Conservation (phyloP, 2,329 filamentous ascomycete species). For the Epichloe aotearoae region DNA sequence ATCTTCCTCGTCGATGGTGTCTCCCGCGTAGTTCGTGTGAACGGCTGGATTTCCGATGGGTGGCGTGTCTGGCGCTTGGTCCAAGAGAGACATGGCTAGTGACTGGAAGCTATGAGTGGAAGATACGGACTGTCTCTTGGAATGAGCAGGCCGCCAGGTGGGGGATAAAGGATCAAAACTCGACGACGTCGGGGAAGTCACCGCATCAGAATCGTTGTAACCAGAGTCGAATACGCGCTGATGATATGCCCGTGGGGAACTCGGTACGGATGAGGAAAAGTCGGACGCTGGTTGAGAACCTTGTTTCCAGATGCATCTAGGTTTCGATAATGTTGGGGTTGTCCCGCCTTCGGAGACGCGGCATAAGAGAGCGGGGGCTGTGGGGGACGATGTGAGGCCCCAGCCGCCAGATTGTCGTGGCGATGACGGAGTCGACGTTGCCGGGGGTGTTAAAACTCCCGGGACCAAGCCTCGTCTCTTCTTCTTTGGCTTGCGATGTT, state of each 20-base stretch:
- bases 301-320: constrained; percentile 39
- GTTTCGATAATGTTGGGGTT: constrained; percentile 32
- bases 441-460: constrained; percentile 46
- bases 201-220: constrained; percentile 44
- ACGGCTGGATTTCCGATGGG: constrained; percentile 8
- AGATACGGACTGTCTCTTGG: constrained; percentile 42
- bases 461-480: constrained; percentile 53
- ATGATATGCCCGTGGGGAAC: constrained; percentile 65
- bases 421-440: constrained; percentile 21
- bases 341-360: constrained; percentile 32
- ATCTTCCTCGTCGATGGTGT: constrained; percentile 25
- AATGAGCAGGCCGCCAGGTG: constrained; percentile 36
- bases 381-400: constrained; percentile 25
- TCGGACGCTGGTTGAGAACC: constrained; percentile 43
- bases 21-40: constrained; percentile 13
- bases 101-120: constrained; percentile 38
- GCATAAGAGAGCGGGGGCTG: constrained; percentile 26
- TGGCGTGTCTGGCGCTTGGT: constrained; percentile 17
- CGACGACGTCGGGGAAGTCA: constrained; percentile 75
- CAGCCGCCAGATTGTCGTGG: constrained; percentile 24
- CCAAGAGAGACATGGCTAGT: constrained; percentile 18
- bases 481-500: constrained; percentile 54
- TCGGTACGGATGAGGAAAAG: constrained; percentile 62
- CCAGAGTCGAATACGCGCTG: constrained; percentile 68
- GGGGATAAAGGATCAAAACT: constrained; percentile 57